Conservation (phyloP, 345 rosid genomes). For the Conringia planisiliqua region DNA sequence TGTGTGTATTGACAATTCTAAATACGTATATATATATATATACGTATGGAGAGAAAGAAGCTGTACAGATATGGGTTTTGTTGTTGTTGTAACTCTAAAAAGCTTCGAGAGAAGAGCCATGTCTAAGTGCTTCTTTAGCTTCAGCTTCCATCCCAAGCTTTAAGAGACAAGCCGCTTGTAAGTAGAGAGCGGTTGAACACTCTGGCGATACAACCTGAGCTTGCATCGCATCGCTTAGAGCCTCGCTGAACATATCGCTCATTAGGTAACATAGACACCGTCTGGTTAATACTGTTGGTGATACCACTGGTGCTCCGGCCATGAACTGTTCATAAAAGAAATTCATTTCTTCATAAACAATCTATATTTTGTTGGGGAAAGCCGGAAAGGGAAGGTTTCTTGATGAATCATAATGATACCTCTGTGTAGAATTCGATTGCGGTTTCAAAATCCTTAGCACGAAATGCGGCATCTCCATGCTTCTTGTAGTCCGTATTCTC, state of each 20-base stretch:
- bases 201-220: conserved; percentile 81
- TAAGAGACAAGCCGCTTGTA: conserved; percentile 82
- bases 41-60: conserved; percentile 20
- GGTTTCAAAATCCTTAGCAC: conserved; percentile 72
- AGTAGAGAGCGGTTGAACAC: conserved; percentile 76
- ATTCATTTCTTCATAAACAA: neutral
- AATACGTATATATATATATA: neutral
- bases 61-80: conserved; percentile 40
- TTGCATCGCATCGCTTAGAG: conserved; percentile 88
- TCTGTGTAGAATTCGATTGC: conserved; percentile 80
- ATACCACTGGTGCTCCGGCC: conserved; percentile 80
- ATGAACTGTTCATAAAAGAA: conserved; percentile 51
- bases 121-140: conserved; percentile 80
- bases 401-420: conserved; percentile 35
- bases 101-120: conserved; percentile 68
- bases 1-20: conserved; percentile 23
- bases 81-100: conserved; percentile 35
- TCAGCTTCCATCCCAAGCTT: conserved; percentile 85
- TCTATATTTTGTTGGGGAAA: neutral
- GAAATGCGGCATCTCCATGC: conserved; percentile 87
- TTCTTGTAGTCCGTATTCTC: conserved; percentile 86
- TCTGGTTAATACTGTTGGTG: conserved; percentile 83
- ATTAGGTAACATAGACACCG: conserved; percentile 85
- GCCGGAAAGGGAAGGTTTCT: neutral
- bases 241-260: conserved; percentile 68